Conservation (phyloP, 2,329 filamentous ascomycete genomes). For the Aspergillus aculeatus region DNA sequence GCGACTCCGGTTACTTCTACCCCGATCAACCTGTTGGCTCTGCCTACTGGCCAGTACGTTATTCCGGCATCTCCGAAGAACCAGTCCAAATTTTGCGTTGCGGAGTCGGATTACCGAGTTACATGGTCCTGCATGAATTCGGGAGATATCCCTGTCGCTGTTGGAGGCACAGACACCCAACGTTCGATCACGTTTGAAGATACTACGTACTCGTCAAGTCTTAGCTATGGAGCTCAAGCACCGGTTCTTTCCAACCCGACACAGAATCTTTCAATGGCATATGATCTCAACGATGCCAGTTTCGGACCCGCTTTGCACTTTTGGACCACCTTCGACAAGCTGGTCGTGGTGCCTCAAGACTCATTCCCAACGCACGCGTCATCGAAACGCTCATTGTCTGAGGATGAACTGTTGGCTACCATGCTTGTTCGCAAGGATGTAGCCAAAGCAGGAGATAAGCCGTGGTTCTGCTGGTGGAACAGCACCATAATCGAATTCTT, state of each 20-base stretch:
- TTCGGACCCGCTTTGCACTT: slow-evolving; percentile 66
- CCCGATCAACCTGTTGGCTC: slow-evolving; percentile 43
- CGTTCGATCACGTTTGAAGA: slow-evolving; percentile 41
- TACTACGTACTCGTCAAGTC: slow-evolving; percentile 37
- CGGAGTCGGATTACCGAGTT: slow-evolving; percentile 43
- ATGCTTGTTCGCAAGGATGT: slow-evolving; percentile 40
- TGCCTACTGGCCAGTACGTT: slow-evolving; percentile 52
- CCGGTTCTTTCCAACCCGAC: slow-evolving; percentile 47
- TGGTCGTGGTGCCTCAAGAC: slow-evolving; percentile 54
- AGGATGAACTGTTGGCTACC: slow-evolving; percentile 25
- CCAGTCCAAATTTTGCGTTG: slow-evolving; percentile 51
- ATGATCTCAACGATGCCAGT: slow-evolving; percentile 55
- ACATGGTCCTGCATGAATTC: slow-evolving; percentile 52
- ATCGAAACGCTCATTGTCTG: slow-evolving; percentile 30
- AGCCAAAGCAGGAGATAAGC: slow-evolving; percentile 56
- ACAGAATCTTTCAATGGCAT: slow-evolving; percentile 54
- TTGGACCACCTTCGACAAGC: slow-evolving; percentile 61
- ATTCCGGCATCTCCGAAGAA: slow-evolving; percentile 51
- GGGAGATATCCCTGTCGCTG: slow-evolving; percentile 34
- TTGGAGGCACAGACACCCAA: slow-evolving; percentile 26
- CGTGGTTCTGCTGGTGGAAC: slow-evolving; percentile 72
- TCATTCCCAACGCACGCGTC: slow-evolving; percentile 30
- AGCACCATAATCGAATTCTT: slow-evolving; percentile 65
- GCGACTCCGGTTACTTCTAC: slow-evolving; percentile 50
- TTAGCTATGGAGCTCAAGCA: slow-evolving; percentile 63